phyloP scores from a whole-genome alignment of 2,329 filamentous ascomycete species.

The Herpomyces periplanetae region DNA sequence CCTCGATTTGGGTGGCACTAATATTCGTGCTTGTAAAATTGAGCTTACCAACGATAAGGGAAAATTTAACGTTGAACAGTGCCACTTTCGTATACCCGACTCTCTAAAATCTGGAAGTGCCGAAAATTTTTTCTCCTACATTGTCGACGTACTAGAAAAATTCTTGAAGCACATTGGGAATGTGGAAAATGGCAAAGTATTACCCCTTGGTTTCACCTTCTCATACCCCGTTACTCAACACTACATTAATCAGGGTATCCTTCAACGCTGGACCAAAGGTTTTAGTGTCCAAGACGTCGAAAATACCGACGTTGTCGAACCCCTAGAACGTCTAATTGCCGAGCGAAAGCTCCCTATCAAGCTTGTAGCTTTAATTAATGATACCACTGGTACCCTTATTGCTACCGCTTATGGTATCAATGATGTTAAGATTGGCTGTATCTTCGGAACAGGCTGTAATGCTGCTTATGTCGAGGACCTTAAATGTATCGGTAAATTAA shows the following conservation, averaged over 20 bases:
- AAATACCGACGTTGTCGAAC: constrained; percentile 54
- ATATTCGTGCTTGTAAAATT: constrained; percentile 74
- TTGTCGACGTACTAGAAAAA: constrained; percentile 61
- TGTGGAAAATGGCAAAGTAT: constrained; percentile 16
- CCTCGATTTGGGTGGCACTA: constrained; percentile 83
- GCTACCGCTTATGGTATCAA: constrained; percentile 86
- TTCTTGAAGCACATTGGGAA: constrained; percentile 52
- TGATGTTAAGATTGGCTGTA: constrained; percentile 74
- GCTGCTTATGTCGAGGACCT: constrained; percentile 89
- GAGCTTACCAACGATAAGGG: constrained; percentile 51
- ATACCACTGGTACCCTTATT: constrained; percentile 84
- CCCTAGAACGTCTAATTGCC: constrained; percentile 37
- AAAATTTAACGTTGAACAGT: constrained; percentile 75
- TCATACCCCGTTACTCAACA: constrained; percentile 77
- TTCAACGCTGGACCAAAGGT: constrained; percentile 89
- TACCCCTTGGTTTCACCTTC: constrained; percentile 75
- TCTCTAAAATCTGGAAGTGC: constrained; percentile 51
- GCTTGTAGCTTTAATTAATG: constrained; percentile 70
- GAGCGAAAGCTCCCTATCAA: constrained; percentile 54
- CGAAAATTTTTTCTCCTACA: constrained; percentile 74
- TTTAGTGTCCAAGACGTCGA: constrained; percentile 80
- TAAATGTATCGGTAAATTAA: constrained; percentile 67
- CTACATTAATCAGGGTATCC: constrained; percentile 60
- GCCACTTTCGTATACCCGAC: constrained; percentile 76
- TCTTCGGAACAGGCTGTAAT: constrained; percentile 93